These are phyloP conservation scores for Fraxinus platypoda DNA, from an alignment of 305 asterid genomes.

Conservation along the genomic window DNA sequence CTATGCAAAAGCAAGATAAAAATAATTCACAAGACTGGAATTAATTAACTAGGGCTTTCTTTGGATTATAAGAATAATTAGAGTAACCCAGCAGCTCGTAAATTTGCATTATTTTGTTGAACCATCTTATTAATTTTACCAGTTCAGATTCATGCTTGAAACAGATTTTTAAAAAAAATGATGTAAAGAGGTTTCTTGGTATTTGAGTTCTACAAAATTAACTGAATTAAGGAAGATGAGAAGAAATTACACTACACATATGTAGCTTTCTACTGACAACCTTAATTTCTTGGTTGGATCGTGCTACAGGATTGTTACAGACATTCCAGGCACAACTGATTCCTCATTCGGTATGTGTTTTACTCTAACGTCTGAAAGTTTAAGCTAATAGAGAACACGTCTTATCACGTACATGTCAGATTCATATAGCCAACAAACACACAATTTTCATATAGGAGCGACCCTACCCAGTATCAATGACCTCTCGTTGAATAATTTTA, in stretches of 20 bases:
- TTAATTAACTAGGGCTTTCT: background rate
- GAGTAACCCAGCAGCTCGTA: background rate
- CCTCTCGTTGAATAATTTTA: background rate
- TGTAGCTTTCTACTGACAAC: background rate
- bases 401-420: too few species aligned
- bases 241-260: background rate
- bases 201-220: background rate
- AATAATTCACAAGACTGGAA: background rate
- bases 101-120: background rate
- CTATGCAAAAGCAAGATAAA: background rate
- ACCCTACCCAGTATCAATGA: too few species aligned
- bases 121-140: too few species aligned
- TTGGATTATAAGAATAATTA: background rate
- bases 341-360: constrained; percentile 63
- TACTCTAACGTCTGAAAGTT: too few species aligned
- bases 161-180: background rate
- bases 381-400: too few species aligned
- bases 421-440: too few species aligned
- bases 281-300: constrained; percentile 7
- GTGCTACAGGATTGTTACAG: constrained; percentile 73
- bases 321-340: constrained; percentile 88
- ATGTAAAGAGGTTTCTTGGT: background rate
- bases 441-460: too few species aligned
- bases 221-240: background rate
- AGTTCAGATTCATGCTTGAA: background rate